Evolutionary conservation across 441 rosid species (phyloP), one percentile per base, ranked within the genome.

Genomic region (Populus hybrid): DNA sequence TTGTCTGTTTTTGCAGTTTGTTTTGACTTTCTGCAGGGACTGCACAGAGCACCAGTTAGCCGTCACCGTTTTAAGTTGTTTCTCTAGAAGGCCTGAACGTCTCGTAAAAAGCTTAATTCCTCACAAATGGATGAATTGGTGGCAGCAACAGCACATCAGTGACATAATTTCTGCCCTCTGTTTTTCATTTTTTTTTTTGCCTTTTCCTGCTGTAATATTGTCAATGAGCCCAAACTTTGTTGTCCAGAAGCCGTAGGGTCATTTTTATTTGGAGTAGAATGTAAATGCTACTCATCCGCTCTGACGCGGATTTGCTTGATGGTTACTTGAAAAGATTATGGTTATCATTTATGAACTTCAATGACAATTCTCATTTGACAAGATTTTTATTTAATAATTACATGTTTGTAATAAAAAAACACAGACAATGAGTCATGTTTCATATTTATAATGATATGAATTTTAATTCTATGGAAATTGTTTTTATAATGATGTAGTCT

Each of bases 11-110:
- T 76, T 53, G 67, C 73, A 75, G 69, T 73, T 74, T 76, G 78
- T 65, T 65, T 70, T 82, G 67, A 72, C 79, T 73, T 76, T 82
- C 69, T 82, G 89, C 82, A 81, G 83, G 83, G 78, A 28, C 42
- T 32, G 32, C 59, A 21, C n/a, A 38, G 70, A 24, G 53, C 21
- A 12, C 64, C 10, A 67, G 69, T 35, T 34, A 50, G 21, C n/a
- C 61, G n/a, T 28, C 38, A 40, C 30, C 30, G 3, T 28, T 28
- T 40, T 57, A 9, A 40, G 64, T 53, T 23, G 77, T 73, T 77
- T 65, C 42, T 32, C 69, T 61, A 63, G n/a, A 69, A 61, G 34
- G 78, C 32, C 36, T 5, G n/a, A 50, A 18, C 59, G 21, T 16
- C n/a, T 57, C n/a, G 12, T 50, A 16, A 53, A 5, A 53, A 4